These are phyloP conservation scores for Capsicum baccatum DNA, from an alignment of 257 asterid genomes.

Conservation along the genomic window DNA sequence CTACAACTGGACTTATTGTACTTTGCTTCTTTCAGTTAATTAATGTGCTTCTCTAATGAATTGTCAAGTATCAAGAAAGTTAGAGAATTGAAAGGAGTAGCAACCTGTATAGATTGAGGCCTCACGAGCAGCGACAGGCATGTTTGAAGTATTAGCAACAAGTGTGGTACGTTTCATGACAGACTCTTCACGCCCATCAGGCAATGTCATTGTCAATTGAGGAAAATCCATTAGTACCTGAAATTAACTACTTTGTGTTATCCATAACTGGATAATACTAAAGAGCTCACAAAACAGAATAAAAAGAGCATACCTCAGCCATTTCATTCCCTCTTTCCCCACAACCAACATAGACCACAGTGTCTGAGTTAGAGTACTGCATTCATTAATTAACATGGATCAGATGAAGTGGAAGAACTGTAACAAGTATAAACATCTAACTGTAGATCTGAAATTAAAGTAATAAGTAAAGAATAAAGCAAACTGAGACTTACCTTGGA, in stretches of 20 bases:
- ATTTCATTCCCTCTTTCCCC: constrained; percentile 99
- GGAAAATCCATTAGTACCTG: constrained; percentile 99
- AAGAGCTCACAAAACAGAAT: not conserved
- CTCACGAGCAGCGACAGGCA: constrained; percentile 99
- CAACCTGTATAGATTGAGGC: constrained; percentile 97
- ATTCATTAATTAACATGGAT: constrained; percentile 38
- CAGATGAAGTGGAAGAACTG: constrained; percentile 27
- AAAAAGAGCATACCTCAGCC: constrained; percentile 81
- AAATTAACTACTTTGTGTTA: constrained; percentile 21
- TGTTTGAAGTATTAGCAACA: constrained; percentile 98
- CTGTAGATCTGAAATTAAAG: not conserved
- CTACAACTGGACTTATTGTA: not conserved
- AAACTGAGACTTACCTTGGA: constrained; percentile 69
- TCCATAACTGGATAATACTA: not conserved
- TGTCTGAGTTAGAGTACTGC: constrained; percentile 96
- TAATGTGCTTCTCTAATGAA: not conserved
- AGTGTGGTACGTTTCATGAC: constrained; percentile 99
- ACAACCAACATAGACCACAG: constrained; percentile 98
- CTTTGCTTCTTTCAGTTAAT: constrained; percentile 17
- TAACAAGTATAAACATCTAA: not conserved
- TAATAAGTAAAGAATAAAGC: not conserved
- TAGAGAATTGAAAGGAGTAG: not conserved
- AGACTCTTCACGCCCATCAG: constrained; percentile 99
- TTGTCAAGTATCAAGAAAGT: not conserved
- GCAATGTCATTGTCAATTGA: constrained; percentile 97